Evolutionary conservation across 2,329 filamentous ascomycete species (phyloP).

Genomic region (Xylaria sp.): DNA sequence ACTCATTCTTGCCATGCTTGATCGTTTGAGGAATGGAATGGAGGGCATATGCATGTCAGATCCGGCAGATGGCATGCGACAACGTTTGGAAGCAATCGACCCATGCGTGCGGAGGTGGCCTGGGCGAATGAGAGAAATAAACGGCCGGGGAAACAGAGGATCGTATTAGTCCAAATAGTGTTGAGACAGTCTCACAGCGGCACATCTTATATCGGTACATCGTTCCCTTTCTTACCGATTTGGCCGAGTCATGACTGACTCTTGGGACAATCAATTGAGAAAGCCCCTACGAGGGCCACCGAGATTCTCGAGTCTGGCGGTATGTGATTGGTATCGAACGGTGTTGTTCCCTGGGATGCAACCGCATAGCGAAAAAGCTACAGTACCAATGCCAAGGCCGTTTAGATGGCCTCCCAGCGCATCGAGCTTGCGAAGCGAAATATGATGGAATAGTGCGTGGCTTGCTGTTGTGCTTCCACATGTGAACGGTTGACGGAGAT

Average conservation of each 20-base stretch:
- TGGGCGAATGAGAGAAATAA: conserved; percentile 5
- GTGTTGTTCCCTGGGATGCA: conserved; percentile 1
- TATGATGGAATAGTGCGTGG: conserved; percentile 13
- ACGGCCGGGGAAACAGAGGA: conserved; percentile 1
- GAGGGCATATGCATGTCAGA: conserved; percentile 28
- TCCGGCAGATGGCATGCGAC: conserved; percentile 12
- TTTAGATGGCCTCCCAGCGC: background rate
- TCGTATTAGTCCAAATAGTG: conserved; percentile 17
- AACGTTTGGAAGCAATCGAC: background rate
- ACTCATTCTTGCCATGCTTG: conserved; percentile 4
- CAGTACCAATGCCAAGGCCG: background rate
- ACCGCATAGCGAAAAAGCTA: conserved; percentile 32
- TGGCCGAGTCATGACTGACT: conserved; percentile 8
- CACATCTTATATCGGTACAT: background rate
- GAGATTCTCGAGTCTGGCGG: background rate
- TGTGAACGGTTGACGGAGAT: conserved; percentile 2
- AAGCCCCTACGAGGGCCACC: background rate
- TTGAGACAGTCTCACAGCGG: conserved; percentile 25
- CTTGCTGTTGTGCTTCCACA: conserved; percentile 27
- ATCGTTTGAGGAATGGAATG: background rate
- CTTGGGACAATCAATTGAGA: background rate
- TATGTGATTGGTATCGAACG: conserved; percentile 16
- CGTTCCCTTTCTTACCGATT: conserved; percentile 6
- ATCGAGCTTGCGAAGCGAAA: conserved; percentile 18
- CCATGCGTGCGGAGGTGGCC: background rate